Evolutionary conservation across 2,329 filamentous ascomycete species (phyloP).

Genomic region (Penicillium brevicompactum): DNA sequence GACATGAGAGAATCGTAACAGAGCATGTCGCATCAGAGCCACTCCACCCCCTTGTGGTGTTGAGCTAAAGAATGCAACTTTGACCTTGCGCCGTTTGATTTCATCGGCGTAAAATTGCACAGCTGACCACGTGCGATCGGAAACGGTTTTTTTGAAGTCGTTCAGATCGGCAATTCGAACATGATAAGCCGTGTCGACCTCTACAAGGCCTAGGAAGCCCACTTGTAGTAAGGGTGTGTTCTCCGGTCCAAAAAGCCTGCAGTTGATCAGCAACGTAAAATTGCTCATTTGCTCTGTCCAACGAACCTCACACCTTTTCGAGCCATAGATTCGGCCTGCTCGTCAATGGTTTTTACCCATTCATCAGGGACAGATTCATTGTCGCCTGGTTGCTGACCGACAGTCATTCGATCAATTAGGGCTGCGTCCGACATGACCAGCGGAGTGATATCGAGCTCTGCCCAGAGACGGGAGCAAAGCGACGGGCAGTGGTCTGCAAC

Average conservation of each 20-base stretch:
- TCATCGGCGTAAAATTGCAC: slow-evolving; percentile 65
- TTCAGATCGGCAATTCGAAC: slow-evolving; percentile 61
- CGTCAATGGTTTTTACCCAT: slow-evolving; percentile 68
- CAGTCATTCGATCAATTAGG: slow-evolving; percentile 13
- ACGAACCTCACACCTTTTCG: slow-evolving; percentile 72
- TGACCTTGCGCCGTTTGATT: slow-evolving; percentile 65
- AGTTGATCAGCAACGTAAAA: slow-evolving; percentile 10
- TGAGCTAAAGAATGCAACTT: slow-evolving; percentile 76
- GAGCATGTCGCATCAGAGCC: slow-evolving; percentile 77
- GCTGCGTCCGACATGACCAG: slow-evolving; percentile 57
- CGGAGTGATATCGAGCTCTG: slow-evolving; percentile 74
- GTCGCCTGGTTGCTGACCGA: slow-evolving; percentile 27
- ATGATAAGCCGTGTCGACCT: slow-evolving; percentile 68
- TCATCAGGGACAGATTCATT: background rate
- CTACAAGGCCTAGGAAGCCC: slow-evolving; percentile 67
- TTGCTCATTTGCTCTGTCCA: background rate
- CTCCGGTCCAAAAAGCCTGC: slow-evolving; percentile 71
- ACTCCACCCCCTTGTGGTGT: slow-evolving; percentile 83
- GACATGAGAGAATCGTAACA: slow-evolving; percentile 70
- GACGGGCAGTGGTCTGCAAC: slow-evolving; percentile 63
- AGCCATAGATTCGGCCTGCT: slow-evolving; percentile 79
- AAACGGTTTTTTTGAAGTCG: slow-evolving; percentile 65
- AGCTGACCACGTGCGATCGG: slow-evolving; percentile 64
- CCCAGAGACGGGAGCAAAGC: slow-evolving; percentile 72
- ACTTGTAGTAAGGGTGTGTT: slow-evolving; percentile 68